Percentiles rank a stretch among this genome's conserved stretches.
Conservation (phyloP, 1,284 basidiomycete species). For the Earliella scabrosa region DNA sequence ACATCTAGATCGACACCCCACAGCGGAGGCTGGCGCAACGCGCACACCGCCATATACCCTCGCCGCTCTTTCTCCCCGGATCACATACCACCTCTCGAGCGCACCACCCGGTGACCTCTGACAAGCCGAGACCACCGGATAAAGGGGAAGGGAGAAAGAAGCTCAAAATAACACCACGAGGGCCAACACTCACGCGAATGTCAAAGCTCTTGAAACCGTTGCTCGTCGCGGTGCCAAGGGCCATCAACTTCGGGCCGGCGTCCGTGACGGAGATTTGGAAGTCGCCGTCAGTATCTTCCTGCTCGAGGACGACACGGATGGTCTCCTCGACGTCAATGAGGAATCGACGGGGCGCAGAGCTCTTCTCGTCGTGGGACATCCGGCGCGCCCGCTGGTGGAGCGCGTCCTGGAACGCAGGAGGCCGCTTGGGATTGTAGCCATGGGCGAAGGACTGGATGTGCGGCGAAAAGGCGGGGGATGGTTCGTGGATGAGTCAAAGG, state of each 20-base stretch:
- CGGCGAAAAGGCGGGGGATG: conserved; percentile 3
- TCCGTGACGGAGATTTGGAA: conserved; percentile 97
- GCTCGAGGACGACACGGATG: conserved; percentile 93
- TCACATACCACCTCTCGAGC: background rate
- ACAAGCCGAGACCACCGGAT: background rate
- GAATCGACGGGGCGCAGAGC: conserved; percentile 79
- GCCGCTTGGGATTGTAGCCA: conserved; percentile 64
- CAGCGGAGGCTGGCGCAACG: conserved; percentile 7
- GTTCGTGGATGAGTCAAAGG: conserved; percentile 10
- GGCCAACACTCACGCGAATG: conserved; percentile 70
- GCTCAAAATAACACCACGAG: background rate
- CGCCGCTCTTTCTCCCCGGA: background rate
- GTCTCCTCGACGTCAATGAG: conserved; percentile 99
- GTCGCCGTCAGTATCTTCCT: conserved; percentile 98
- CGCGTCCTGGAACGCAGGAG: conserved; percentile 76
- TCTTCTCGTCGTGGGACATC: conserved; percentile 86
- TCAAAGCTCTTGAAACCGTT: conserved; percentile 99
- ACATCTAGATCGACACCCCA: conserved; percentile 10
- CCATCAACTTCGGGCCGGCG: conserved; percentile 95
- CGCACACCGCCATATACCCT: background rate
- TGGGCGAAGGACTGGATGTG: conserved; percentile 35
- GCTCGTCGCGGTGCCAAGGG: conserved; percentile 94
- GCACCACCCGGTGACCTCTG: background rate
- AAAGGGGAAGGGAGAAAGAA: background rate
- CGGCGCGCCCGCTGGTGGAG: conserved; percentile 72